These are phyloP conservation scores for Leccinum truebloodii DNA, from an alignment of 768 basidiomycete species.

Conservation along the genomic window DNA sequence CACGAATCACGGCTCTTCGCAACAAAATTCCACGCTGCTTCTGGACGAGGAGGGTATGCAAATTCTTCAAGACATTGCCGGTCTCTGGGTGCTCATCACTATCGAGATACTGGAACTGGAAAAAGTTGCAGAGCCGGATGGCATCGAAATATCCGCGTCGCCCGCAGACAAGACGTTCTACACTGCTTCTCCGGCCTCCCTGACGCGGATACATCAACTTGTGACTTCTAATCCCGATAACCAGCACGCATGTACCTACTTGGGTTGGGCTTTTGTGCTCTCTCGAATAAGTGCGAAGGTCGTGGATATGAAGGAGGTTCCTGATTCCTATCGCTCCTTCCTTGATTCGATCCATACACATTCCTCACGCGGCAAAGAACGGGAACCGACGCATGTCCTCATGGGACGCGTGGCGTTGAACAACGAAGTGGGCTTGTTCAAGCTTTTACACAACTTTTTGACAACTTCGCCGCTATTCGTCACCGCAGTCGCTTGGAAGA, in stretches of 20 bases:
- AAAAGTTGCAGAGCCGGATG: constrained; percentile 52
- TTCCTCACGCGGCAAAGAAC: constrained; percentile 49
- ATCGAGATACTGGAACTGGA: constrained; percentile 83
- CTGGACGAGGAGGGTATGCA: constrained; percentile 74
- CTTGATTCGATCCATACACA: constrained; percentile 52
- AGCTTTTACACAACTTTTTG: constrained; percentile 54
- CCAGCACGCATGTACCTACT: constrained; percentile 68
- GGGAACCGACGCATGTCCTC: constrained; percentile 53
- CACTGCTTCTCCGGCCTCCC: constrained; percentile 58
- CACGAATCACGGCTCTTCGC: constrained; percentile 63
- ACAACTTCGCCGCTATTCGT: constrained; percentile 77
- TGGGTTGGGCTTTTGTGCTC: constrained; percentile 86
- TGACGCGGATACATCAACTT: constrained; percentile 67
- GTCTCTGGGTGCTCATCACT: constrained; percentile 77
- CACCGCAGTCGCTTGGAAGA: constrained; percentile 67
- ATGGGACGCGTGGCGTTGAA: constrained; percentile 62
- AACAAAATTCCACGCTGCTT: constrained; percentile 62
- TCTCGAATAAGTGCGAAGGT: constrained; percentile 56
- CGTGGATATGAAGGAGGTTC: constrained; percentile 49
- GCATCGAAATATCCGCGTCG: constrained; percentile 52
- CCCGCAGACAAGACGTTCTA: constrained; percentile 54
- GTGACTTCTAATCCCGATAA: constrained; percentile 59
- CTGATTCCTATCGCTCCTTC: constrained; percentile 54
- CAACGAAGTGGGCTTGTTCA: constrained; percentile 61
- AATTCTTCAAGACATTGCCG: constrained; percentile 64